Evolutionary conservation across 176 grass and related monocot genomes (phyloP), one percentile per base, ranked within the genome.

Genomic region (maize (Zea mays)): DNA sequence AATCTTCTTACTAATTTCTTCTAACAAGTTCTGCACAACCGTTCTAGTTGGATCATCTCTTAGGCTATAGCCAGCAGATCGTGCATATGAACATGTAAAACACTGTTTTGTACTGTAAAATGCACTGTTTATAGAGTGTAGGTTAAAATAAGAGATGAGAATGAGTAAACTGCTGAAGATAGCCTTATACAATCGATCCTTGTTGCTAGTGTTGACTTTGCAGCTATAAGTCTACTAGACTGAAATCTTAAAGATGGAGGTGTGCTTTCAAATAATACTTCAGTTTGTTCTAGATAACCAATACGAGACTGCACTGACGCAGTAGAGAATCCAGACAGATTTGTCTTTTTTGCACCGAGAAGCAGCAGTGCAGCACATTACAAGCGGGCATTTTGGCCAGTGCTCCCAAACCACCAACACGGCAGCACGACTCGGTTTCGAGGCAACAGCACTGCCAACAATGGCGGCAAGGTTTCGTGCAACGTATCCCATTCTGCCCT

Each of bases 341-440:
- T 90, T 78, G 93, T 91, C 77, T 21, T 93, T 78, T 93, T 97
- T 77, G 78, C 67, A 36, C 93, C 85, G 36, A 97, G 84, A 35
- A 93, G 36, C 83, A 89, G 93, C 58, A 93, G 27, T 27, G 27
- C 27, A 27, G 27, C 27, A 1, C 85, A 82, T 97, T 97, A 62
- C 93, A 97, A 82, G 90, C 81, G 11, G 93, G 90, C 93, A 97
- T 93, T 86, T 93, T 97, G 62, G 93, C 85, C 27, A 97, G 78
- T 67, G 85, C 93, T 13, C 62, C 76, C 77, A 97, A 90, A 76
- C 90, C 93, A 62, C 90, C 90, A 82, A 90, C 88, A 27, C 77
- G 86, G 39, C 88, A 93, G 27, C 27, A 27, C 27, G 27, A 27
- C 27, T 92, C n/a, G 90, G 74, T 84, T 92, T 97, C 15, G 90